phyloP scores from a whole-genome alignment of 345 rosid genomes.

The Bruguiera gymnorhiza region DNA sequence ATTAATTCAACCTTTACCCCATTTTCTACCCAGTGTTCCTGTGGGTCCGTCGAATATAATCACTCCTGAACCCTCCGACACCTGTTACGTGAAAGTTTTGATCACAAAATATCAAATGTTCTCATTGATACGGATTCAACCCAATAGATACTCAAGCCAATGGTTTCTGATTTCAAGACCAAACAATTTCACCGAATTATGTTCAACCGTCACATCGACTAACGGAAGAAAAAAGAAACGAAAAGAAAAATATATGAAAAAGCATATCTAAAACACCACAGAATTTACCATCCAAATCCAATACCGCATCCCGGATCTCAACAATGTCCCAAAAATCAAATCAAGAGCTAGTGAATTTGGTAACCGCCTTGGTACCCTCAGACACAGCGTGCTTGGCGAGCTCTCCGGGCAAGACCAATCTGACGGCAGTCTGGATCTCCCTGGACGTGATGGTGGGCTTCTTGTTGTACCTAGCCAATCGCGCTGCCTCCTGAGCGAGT shows the following conservation, averaged over 20 bases:
- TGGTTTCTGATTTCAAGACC: background rate
- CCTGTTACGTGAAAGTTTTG: too few relatives aligned
- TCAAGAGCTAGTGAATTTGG: constrained; percentile 65
- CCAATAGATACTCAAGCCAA: background rate
- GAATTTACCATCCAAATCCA: too few relatives aligned
- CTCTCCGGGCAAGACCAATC: constrained; percentile 65
- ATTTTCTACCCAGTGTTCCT: too few relatives aligned
- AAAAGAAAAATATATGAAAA: too few relatives aligned
- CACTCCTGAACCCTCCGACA: too few relatives aligned
- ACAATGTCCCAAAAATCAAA: background rate
- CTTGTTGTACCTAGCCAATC: constrained; percentile 65
- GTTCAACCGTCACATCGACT: background rate
- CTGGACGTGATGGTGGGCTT: constrained; percentile 67
- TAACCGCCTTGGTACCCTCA: constrained; percentile 67
- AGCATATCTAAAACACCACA: too few relatives aligned
- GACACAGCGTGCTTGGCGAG: constrained; percentile 70
- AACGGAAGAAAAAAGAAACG: too few relatives aligned
- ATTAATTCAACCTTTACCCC: too few relatives aligned
- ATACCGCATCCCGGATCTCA: too few relatives aligned
- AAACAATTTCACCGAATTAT: background rate
- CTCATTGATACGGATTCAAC: too few relatives aligned
- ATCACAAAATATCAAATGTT: too few relatives aligned
- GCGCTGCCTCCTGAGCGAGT: constrained; percentile 57
- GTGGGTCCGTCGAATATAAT: too few relatives aligned
- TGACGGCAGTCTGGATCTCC: constrained; percentile 68